Evolutionary conservation across 331 rosid species (phyloP), one percentile per base, ranked within the genome.

Genomic region (Cydonia oblonga): DNA sequence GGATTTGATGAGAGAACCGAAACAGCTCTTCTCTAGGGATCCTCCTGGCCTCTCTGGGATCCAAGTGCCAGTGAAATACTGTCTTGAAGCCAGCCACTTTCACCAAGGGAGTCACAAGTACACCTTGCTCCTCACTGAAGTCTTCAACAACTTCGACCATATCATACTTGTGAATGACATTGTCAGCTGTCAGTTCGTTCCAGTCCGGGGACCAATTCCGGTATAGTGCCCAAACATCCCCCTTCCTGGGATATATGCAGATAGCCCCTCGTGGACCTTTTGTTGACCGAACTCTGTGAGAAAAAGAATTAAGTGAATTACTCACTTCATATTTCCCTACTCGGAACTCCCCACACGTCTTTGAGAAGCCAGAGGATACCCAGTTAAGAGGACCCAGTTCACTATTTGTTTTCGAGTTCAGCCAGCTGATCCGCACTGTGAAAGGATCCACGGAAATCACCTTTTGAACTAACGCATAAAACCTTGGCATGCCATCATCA

Each of bases 401-500:
- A 65, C 80, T 70, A 61, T 78, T 78, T 57, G 82, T 73, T 77
- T 78, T 81, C 16, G 85, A 70, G 72, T 78, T 82, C 26, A 82
- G 78, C 85, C 85, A 78, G 71, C 78, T 60, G 51, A 82, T 70
- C 33, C 58, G 76, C 71, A 82, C 54, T 63, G 67, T 59, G 64
- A 82, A 82, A 5, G 85, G 82, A 71, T 65, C 64, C 56, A 57
- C 5, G 40, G 80, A 74, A 61, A 82, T 42, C 44, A 82, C 75
- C 20, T 46, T 52, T 53, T 75, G 85, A 49, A 82, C 78, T 58
- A 81, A 20, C 18, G 85, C 85, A 51, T 78, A 78, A 75, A 74
- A 82, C 32, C 85, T 79, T 56, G 85, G 82, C 85, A 82, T 82
- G 53, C 85, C 85, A 15, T 82, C 85, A 66, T 78, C 80, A 2